A percentile compares a stretch with the other conserved stretches of the same genome.
phyloP scores from a whole-genome alignment of 495 filamentous ascomycete genomes.

The Lasiosphaeria ovina region DNA sequence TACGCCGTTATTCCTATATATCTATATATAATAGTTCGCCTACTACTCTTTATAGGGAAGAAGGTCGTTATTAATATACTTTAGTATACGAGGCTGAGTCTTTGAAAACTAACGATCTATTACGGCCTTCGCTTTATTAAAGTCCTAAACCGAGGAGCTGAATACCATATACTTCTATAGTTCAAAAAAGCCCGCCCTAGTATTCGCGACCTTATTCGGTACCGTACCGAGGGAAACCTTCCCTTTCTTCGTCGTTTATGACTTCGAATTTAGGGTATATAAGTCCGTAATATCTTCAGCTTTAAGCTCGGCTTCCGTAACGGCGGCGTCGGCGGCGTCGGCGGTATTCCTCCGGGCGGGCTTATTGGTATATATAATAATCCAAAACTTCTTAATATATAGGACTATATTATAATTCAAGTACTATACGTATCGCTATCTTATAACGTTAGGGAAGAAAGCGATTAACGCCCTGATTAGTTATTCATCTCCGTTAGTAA shows the following conservation, averaged over 20 bases:
- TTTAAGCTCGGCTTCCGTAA: too few species aligned
- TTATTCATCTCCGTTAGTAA: not conserved
- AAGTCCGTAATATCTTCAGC: not conserved
- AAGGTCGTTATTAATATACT: not conserved
- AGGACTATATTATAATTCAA: not conserved
- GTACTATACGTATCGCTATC: not conserved
- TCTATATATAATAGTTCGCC: too few species aligned
- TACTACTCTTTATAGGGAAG: too few species aligned
- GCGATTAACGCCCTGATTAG: not conserved
- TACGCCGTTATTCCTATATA: too few species aligned
- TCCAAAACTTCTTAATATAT: not conserved
- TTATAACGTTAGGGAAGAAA: not conserved
- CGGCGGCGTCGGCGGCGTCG: not conserved
- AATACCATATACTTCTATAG: not conserved
- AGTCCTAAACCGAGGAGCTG: not conserved
- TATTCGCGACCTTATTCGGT: not conserved
- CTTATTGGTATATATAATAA: not conserved
- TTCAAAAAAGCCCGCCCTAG: not conserved
- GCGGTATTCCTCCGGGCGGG: not conserved
- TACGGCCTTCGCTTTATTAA: not conserved
- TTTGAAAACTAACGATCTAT: not conserved
- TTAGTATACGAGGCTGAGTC: not conserved
- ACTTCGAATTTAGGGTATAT: not conserved
- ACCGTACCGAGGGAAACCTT: not conserved
- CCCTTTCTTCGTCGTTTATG: not conserved